phyloP scores from a whole-genome alignment of 768 basidiomycete genomes.

The Symmetrospora coprosmae region DNA sequence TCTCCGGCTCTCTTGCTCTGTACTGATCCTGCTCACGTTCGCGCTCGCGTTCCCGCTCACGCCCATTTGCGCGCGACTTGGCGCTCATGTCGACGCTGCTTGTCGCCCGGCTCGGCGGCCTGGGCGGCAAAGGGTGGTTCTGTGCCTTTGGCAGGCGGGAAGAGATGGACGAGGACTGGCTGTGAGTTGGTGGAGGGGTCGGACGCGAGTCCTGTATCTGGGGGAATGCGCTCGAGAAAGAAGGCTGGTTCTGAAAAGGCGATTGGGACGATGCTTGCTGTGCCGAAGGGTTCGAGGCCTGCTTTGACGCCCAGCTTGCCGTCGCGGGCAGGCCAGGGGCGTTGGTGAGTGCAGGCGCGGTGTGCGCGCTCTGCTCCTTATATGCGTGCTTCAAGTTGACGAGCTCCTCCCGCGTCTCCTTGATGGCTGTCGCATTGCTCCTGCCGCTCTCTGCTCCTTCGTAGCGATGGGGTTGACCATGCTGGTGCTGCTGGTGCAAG shows the following conservation, averaged over 20 bases:
- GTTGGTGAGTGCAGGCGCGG: background rate
- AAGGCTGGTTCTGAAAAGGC: no score
- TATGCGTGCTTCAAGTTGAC: slow-evolving; percentile 17
- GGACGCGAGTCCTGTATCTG: no score
- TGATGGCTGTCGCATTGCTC: slow-evolving; percentile 45
- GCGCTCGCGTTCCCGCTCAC: background rate
- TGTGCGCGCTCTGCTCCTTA: slow-evolving; percentile 3
- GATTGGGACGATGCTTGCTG: background rate
- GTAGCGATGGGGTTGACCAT: background rate
- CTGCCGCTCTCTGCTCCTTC: slow-evolving; percentile 80
- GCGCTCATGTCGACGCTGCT: background rate
- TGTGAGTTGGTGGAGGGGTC: background rate
- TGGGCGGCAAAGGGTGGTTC: slow-evolving; percentile 27
- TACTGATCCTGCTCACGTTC: no score
- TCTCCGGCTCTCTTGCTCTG: no score
- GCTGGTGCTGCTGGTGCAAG: background rate
- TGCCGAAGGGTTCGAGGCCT: slow-evolving; percentile 14
- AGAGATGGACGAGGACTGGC: slow-evolving; percentile 16
- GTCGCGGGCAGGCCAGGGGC: slow-evolving; percentile 27
- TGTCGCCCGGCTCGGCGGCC: slow-evolving; percentile 20
- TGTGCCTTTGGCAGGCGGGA: slow-evolving; percentile 27
- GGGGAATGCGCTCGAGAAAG: no score
- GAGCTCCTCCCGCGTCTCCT: slow-evolving; percentile 31
- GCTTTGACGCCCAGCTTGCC: slow-evolving; percentile 29
- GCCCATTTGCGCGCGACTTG: no score